Conservation (phyloP, 257 asterid genomes). For the Petrea volubilis region DNA sequence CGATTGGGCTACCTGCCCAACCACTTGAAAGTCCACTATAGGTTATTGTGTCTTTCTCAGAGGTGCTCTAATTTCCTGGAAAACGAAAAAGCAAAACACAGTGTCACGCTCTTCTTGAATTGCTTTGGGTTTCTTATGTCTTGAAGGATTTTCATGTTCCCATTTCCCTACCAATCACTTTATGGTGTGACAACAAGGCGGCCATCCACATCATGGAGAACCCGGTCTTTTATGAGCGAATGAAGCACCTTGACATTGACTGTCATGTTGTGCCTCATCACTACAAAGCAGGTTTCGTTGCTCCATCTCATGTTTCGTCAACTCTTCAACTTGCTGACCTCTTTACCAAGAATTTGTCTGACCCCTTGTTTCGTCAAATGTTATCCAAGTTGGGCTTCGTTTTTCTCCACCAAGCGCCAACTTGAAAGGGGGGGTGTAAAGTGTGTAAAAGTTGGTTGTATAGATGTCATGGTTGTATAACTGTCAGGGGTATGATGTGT, state of each 20-base stretch:
- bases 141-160: not conserved
- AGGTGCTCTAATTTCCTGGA: not conserved
- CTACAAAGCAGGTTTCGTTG: no score
- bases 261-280: no score
- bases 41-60: no score
- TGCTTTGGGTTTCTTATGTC: no score
- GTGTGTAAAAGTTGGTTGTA: no score
- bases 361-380: no score
- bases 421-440: no score
- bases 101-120: not conserved
- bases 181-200: not conserved
- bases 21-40: not conserved
- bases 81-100: not conserved
- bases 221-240: not conserved
- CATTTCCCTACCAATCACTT: not conserved
- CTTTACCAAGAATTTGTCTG: not conserved
- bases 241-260: not conserved
- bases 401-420: no score
- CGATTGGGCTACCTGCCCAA: not conserved
- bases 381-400: no score
- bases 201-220: not conserved
- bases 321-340: not conserved
- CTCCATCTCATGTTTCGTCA: not conserved
- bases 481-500: no score
- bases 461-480: no score